Conservation (phyloP, 2,329 filamentous ascomycete genomes). For the Camptophora hylomeconis region DNA sequence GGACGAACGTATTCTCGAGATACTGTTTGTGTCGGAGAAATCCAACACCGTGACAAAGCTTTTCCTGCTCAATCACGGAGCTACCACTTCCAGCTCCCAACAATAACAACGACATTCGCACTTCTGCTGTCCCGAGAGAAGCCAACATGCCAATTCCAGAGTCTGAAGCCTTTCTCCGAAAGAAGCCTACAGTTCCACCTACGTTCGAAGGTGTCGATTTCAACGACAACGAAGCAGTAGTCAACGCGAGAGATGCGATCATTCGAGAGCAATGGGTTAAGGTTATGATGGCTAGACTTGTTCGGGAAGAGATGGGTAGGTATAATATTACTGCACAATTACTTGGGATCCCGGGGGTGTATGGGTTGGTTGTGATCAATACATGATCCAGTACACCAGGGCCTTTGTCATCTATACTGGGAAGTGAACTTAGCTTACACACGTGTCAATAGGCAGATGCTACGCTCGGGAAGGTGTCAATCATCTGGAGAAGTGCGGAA, state of each 20-base stretch:
- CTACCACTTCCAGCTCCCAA: too few relatives aligned
- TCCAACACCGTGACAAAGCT: too few relatives aligned
- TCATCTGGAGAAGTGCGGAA: conserved; percentile 55
- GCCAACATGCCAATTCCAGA: conserved; percentile 50
- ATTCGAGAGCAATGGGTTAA: conserved; percentile 57
- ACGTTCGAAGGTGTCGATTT: conserved; percentile 57
- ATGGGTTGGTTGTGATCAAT: too few relatives aligned
- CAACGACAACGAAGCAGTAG: conserved; percentile 49
- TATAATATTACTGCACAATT: too few relatives aligned
- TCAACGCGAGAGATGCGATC: conserved; percentile 52
- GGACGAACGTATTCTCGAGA: too few relatives aligned
- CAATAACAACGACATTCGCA: too few relatives aligned
- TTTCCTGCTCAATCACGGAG: too few relatives aligned
- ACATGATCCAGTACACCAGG: too few relatives aligned
- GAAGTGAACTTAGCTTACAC: conserved; percentile 1
- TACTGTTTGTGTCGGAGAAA: too few relatives aligned
- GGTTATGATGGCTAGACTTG: conserved; percentile 55
- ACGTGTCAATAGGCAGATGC: conserved; percentile 48
- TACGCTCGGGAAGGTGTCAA: conserved; percentile 52
- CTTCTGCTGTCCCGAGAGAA: too few relatives aligned
- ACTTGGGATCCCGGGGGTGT: too few relatives aligned
- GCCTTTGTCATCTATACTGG: too few relatives aligned
- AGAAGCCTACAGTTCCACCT: conserved; percentile 52
- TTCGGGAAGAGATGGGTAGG: conserved; percentile 53
- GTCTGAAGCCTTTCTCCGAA: conserved; percentile 49